Evolutionary conservation across 371 early-diverging fungal genomes (phyloP), one percentile per base, ranked within the genome.

Genomic region (Phascolomyces articulosus): DNA sequence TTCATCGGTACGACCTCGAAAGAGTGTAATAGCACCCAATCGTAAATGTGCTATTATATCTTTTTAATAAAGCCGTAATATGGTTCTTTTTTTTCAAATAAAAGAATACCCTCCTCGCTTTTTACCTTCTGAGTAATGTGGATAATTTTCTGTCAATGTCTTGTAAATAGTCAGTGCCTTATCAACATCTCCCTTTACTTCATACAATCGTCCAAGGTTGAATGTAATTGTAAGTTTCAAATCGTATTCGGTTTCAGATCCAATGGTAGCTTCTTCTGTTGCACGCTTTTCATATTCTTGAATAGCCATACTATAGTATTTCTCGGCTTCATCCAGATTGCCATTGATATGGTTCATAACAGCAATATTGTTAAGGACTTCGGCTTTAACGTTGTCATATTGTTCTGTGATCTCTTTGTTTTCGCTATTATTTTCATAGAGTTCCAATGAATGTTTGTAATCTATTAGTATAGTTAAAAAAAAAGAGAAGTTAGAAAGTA

Each of bases 311-410:
- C 73, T 66, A 55, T 82, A 83, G 40, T 71, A 71, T 20, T 60
- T 63, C 55, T 75, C 77, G 4, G 80, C 79, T 3, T 78, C 67
- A 10, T 60, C 58, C 40, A 66, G 47, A 40, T 75, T 65, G 15
- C 69, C 76, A 62, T 55, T 44, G 2, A 23, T 38, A 29, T 92
- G 92, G 55, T 87, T 82, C 69, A 93, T 80, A 7, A 83, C 92
- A 6, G 88, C 96, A 56, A 95, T 80, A 64, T 95, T 96, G 69
- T 93, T 96, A 56, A 89, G 70, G 26, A 96, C 74, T 71, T 94
- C 93, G 0, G 87, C 85, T 47, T 84, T 79, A 26, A 86, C 73
- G 23, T 79, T 78, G 24, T 67, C 73, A 18, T 64, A 58, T 28
- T 68, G 73, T 13, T 44, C 23, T 13, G 67, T 55, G 48, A 64